Percentiles rank a stretch among this genome's conserved stretches.
Evolutionary conservation across 805 yeast genomes (phyloP).

Genomic region (Barnettozyma californica): DNA sequence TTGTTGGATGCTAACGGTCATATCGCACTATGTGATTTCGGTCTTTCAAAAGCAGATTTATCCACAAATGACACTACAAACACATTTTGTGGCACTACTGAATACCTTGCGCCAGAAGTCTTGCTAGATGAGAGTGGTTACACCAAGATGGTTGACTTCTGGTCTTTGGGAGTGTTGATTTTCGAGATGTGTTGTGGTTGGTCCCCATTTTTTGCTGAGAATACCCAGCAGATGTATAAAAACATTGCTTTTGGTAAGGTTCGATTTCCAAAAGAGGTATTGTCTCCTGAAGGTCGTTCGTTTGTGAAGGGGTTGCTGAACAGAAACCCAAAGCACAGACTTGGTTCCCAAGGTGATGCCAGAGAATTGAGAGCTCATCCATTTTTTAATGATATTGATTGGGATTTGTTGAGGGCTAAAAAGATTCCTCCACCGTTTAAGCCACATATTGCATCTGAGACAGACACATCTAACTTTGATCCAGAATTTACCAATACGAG

Average conservation of each 20-base stretch:
- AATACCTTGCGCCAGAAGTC: constrained; percentile 95
- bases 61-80: constrained; percentile 82
- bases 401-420: constrained; percentile 74
- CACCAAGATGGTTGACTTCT: constrained; percentile 97
- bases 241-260: constrained; percentile 98
- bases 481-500: constrained; percentile 95
- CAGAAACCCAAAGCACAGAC: constrained; percentile 91
- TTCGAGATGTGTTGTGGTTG: constrained; percentile 99
- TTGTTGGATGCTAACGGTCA: constrained; percentile 95
- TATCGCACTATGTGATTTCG: constrained; percentile 95
- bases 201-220: constrained; percentile 98
- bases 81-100: constrained; percentile 98
- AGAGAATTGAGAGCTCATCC: constrained; percentile 89
- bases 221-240: constrained; percentile 97
- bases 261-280: constrained; percentile 91
- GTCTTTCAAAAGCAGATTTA: constrained; percentile 89
- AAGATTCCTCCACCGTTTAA: constrained; percentile 94
- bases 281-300: constrained; percentile 88
- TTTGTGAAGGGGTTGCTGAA: constrained; percentile 93
- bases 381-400: constrained; percentile 86
- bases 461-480: constrained; percentile 95
- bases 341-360: constrained; percentile 90
- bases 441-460: constrained; percentile 85
- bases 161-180: constrained; percentile 95
- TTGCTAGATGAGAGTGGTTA: constrained; percentile 93